Conservation (phyloP, 176 grass and related monocot species). For the Oryza meyeriana region DNA sequence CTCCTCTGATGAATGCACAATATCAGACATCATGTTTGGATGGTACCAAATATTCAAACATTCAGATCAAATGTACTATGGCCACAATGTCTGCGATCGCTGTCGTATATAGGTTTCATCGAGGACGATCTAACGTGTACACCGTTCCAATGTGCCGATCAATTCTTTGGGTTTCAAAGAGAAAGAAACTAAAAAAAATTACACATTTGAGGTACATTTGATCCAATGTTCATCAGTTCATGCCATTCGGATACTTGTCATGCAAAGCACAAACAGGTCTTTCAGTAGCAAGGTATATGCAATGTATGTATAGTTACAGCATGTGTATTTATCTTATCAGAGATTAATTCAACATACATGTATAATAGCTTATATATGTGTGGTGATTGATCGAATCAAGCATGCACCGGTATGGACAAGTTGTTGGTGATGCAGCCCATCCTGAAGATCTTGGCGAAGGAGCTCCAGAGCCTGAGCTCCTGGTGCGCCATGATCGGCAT, state of each 20-base stretch:
- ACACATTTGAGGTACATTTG: slow-evolving; percentile 24
- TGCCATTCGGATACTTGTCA: slow-evolving; percentile 10
- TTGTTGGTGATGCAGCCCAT: slow-evolving; percentile 65
- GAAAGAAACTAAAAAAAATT: neutral
- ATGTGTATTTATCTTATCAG: slow-evolving; percentile 14
- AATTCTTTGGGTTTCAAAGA: slow-evolving; percentile 13
- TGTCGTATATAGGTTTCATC: neutral
- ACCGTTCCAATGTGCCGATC: neutral
- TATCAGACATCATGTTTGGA: neutral
- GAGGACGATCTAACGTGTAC: neutral
- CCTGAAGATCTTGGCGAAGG: slow-evolving; percentile 63
- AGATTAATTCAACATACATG: neutral
- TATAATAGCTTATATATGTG: neutral
- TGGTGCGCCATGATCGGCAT: slow-evolving; percentile 66
- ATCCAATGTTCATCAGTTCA: slow-evolving; percentile 11
- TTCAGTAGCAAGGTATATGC: neutral
- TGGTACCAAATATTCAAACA: neutral
- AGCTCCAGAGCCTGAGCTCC: slow-evolving; percentile 65
- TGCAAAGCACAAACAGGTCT: slow-evolving; percentile 10
- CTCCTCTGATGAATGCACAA: slow-evolving; percentile 22
- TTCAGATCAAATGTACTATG: neutral
- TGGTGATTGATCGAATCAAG: slow-evolving; percentile 25
- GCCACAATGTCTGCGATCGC: neutral
- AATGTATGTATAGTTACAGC: slow-evolving; percentile 16
- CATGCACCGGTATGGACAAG: slow-evolving; percentile 61